phyloP scores from a whole-genome alignment of 306 rosid species.

The Quercus variabilis region DNA sequence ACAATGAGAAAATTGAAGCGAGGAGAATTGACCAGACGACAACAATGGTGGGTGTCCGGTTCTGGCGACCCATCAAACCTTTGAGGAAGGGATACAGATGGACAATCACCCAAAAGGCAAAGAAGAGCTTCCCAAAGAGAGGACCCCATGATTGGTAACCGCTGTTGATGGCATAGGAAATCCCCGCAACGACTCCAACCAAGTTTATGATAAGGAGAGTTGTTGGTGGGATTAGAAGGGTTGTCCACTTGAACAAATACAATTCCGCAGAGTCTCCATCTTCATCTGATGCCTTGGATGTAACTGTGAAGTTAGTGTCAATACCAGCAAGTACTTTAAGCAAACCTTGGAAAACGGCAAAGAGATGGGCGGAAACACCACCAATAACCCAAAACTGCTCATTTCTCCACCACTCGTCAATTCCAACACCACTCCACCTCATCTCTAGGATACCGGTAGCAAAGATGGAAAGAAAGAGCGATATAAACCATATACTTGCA shows the following conservation, averaged over 20 bases:
- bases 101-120: slow-evolving; percentile 96
- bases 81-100: slow-evolving; percentile 97
- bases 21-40: slow-evolving; percentile 91
- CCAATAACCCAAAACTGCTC: slow-evolving; percentile 99
- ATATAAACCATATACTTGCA: slow-evolving; percentile 93
- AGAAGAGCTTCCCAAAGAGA: slow-evolving; percentile 91
- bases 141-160: slow-evolving; percentile 99
- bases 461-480: slow-evolving; percentile 94
- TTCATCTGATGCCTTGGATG: slow-evolving; percentile 95
- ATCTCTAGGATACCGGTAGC: slow-evolving; percentile 97
- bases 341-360: slow-evolving; percentile 89
- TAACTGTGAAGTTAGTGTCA: slow-evolving; percentile 97
- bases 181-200: slow-evolving; percentile 91
- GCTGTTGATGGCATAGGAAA: slow-evolving; percentile 86
- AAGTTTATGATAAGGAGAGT: slow-evolving; percentile 89
- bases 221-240: slow-evolving; percentile 92
- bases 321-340: slow-evolving; percentile 95
- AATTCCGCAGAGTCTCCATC: slow-evolving; percentile 86
- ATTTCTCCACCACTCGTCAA: slow-evolving; percentile 99
- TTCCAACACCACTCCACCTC: slow-evolving; percentile 99
- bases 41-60: slow-evolving; percentile 89
- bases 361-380: slow-evolving; percentile 90
- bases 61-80: slow-evolving; percentile 99
- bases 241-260: slow-evolving; percentile 96
- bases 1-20: slow-evolving; percentile 88